Evolutionary conservation across 257 asterid species (phyloP).

Genomic region (Capsicum chinense): DNA sequence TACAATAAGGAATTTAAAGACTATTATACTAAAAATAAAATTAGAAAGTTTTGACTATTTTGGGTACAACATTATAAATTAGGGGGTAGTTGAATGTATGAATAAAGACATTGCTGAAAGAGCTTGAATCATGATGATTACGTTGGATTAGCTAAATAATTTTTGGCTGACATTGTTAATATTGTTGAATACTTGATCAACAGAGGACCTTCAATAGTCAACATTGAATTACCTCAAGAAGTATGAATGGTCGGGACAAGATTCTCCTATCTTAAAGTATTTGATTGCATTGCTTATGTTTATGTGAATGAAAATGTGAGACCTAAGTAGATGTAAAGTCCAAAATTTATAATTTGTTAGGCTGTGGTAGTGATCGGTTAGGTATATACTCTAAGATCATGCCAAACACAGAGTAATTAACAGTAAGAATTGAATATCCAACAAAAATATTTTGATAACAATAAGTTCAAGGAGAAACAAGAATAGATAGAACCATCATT

Average conservation of each 20-base stretch:
- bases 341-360: not conserved
- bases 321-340: not conserved
- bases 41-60: not conserved
- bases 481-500: not conserved
- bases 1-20: too few species aligned
- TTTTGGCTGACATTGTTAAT: not conserved
- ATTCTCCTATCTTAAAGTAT: not conserved
- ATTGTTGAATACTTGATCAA: not conserved
- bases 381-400: not conserved
- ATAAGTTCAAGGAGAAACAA: not conserved
- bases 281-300: not conserved
- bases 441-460: not conserved
- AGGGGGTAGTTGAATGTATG: not conserved
- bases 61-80: not conserved
- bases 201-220: not conserved
- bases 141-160: not conserved
- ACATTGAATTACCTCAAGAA: not conserved
- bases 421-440: not conserved
- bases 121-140: not conserved
- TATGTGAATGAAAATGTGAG: not conserved
- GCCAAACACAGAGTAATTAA: not conserved
- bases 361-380: not conserved
- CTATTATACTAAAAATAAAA: too few species aligned
- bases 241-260: not conserved
- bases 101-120: not conserved